A percentile compares a stretch with the other conserved stretches of the same genome.
These are phyloP conservation scores for Blastobotrys niveus DNA, from an alignment of 1,139 yeast species.

Conservation along the genomic window DNA sequence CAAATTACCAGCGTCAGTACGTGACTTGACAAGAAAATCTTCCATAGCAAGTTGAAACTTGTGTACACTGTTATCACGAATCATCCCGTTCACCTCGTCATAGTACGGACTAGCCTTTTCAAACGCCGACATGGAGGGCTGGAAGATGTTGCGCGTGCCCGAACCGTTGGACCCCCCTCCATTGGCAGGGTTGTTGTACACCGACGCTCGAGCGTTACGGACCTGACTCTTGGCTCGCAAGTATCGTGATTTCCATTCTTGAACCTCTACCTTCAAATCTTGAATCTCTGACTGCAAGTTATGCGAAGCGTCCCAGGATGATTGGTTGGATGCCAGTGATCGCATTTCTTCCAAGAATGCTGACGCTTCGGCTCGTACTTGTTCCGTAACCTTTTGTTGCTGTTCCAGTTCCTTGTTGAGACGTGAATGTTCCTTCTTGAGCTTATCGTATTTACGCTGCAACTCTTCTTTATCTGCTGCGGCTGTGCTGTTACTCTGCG, in stretches of 20 bases:
- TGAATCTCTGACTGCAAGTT: constrained; percentile 28
- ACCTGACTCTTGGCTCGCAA: constrained; percentile 31
- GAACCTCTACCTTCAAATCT: constrained; percentile 33
- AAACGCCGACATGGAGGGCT: constrained; percentile 20
- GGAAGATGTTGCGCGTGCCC: constrained; percentile 18
- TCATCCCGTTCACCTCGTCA: constrained; percentile 24
- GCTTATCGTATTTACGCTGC: constrained; percentile 20
- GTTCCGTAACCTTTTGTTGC: constrained; percentile 37
- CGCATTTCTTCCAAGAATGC: constrained; percentile 39
- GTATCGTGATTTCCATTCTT: constrained; percentile 36
- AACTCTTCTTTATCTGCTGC: constrained; percentile 8
- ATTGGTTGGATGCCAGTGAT: constrained; percentile 28
- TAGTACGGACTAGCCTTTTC: constrained; percentile 23
- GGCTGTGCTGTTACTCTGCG: background rate
- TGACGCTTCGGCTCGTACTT: constrained; percentile 40
- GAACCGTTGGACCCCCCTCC: too few relatives aligned
- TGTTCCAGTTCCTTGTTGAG: constrained; percentile 30
- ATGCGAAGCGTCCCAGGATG: constrained; percentile 24
- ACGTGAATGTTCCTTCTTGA: constrained; percentile 22
- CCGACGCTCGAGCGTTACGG: constrained; percentile 28
- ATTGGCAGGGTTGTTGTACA: constrained; percentile 18
- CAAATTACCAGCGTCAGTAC: constrained; percentile 25
- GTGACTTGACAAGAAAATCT: constrained; percentile 31
- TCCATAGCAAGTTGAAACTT: constrained; percentile 32
- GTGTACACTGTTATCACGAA: constrained; percentile 26